Percentiles rank a stretch among this genome's conserved stretches.
These are phyloP conservation scores for Gastrolobium bilobum DNA, from an alignment of 306 rosid species.

Conservation along the genomic window DNA sequence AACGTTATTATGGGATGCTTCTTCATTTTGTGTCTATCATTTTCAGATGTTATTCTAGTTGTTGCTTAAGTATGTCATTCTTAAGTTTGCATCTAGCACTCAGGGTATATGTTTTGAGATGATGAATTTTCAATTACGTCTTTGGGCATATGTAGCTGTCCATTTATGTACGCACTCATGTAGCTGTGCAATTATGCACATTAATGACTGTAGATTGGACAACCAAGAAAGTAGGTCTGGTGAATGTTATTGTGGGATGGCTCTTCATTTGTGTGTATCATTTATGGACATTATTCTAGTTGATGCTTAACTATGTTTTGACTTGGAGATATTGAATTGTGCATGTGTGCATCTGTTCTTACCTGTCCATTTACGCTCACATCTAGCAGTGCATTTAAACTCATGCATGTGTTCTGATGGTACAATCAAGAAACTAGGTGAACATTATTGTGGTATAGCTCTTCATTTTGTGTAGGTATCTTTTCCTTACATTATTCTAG, in stretches of 20 bases:
- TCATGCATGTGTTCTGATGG: slow-evolving; percentile 21
- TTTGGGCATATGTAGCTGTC: slow-evolving; percentile 9
- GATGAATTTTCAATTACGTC: slow-evolving; percentile 6
- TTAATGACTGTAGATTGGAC: slow-evolving; percentile 5
- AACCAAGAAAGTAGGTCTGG: background rate
- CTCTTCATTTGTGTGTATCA: slow-evolving; percentile 25
- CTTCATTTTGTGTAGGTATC: slow-evolving; percentile 32
- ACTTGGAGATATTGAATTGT: slow-evolving; percentile 19
- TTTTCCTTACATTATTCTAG: slow-evolving; percentile 5
- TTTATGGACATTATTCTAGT: slow-evolving; percentile 31
- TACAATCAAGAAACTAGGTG: slow-evolving; percentile 23
- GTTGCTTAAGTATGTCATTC: slow-evolving; percentile 5
- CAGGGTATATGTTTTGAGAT: background rate
- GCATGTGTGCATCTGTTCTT: slow-evolving; percentile 26
- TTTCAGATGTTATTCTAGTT: slow-evolving; percentile 19
- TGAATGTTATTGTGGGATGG: background rate
- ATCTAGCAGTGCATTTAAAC: slow-evolving; percentile 29
- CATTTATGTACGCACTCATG: slow-evolving; percentile 4
- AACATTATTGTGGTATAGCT: slow-evolving; percentile 31
- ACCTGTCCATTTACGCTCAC: slow-evolving; percentile 27
- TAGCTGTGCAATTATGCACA: slow-evolving; percentile 30
- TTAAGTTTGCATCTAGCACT: background rate
- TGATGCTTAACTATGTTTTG: slow-evolving; percentile 32
- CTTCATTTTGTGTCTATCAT: slow-evolving; percentile 23
- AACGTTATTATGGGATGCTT: background rate